These are phyloP conservation scores for Dentipellis fragilis DNA, from an alignment of 768 basidiomycete species.

Conservation along the genomic window DNA sequence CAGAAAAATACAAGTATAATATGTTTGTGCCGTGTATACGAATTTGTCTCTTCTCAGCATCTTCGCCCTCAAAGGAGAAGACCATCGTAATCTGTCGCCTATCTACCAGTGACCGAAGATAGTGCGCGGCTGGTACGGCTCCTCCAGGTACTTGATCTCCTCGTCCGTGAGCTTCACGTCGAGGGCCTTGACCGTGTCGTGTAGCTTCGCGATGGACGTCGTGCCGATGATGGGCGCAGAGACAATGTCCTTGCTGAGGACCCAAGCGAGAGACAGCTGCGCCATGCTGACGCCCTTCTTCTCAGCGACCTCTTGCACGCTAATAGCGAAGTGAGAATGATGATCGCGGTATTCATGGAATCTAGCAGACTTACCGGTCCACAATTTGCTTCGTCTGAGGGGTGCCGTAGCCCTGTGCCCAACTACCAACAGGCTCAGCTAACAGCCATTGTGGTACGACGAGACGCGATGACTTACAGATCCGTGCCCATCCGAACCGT, in stretches of 20 bases:
- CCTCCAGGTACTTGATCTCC: constrained; percentile 1
- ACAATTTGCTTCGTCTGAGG: background rate
- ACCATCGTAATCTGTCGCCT: too few relatives aligned
- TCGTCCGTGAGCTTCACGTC: background rate
- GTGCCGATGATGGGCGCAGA: background rate
- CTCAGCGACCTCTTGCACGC: constrained; percentile 25
- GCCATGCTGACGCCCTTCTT: constrained; percentile 24
- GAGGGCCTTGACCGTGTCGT: background rate
- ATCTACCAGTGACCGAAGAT: background rate
- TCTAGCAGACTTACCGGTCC: background rate
- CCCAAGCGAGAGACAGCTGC: constrained; percentile 28
- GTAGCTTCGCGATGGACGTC: background rate
- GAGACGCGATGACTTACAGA: background rate
- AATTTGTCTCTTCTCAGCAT: too few relatives aligned
- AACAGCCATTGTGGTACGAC: background rate
- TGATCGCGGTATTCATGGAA: background rate
- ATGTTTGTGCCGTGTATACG: too few relatives aligned
- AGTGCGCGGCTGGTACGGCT: background rate
- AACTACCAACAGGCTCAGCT: background rate
- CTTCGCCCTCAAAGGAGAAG: too few relatives aligned
- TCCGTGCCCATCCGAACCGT: background rate
- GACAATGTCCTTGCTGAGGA: constrained; percentile 12
- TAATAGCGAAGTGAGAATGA: background rate
- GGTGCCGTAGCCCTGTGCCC: background rate
- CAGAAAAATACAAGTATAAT: too few relatives aligned